These are phyloP conservation scores for Euphorbia schlechtendalii DNA, from an alignment of 441 rosid species.

Conservation along the genomic window DNA sequence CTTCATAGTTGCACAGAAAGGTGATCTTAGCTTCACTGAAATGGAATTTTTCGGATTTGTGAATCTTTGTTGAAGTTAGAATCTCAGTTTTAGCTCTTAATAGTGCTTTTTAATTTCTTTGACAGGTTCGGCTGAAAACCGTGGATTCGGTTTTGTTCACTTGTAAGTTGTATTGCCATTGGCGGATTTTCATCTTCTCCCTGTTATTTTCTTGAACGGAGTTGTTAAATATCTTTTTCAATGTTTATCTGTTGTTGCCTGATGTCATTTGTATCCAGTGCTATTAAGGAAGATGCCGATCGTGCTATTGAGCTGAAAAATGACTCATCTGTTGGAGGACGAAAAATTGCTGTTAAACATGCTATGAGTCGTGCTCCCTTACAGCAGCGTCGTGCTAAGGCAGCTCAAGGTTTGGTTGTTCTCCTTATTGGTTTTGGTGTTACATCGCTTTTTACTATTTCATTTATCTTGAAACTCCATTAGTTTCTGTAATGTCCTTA, in stretches of 20 bases:
- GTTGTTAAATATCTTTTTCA: neutral
- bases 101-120: neutral
- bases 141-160: conserved; percentile 74
- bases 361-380: conserved; percentile 75
- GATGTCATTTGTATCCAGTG: conserved; percentile 36
- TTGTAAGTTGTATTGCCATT: conserved; percentile 63
- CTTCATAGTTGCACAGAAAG: conserved; percentile 78
- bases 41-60: neutral
- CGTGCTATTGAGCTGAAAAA: conserved; percentile 73
- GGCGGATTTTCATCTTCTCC: conserved; percentile 1
- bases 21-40: conserved; percentile 22
- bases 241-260: neutral
- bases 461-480: neutral
- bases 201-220: neutral
- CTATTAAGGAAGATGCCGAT: conserved; percentile 78
- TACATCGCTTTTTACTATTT: neutral
- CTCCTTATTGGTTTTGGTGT: conserved; percentile 9
- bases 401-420: conserved; percentile 47
- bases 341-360: conserved; percentile 74
- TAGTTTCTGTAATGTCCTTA: neutral
- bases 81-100: neutral
- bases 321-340: conserved; percentile 67
- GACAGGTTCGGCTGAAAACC: conserved; percentile 82
- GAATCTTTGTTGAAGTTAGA: neutral
- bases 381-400: conserved; percentile 61